These are phyloP conservation scores for Rhipidocladum racemiflorum DNA, from an alignment of 176 grass and related monocot species.

Conservation along the genomic window DNA sequence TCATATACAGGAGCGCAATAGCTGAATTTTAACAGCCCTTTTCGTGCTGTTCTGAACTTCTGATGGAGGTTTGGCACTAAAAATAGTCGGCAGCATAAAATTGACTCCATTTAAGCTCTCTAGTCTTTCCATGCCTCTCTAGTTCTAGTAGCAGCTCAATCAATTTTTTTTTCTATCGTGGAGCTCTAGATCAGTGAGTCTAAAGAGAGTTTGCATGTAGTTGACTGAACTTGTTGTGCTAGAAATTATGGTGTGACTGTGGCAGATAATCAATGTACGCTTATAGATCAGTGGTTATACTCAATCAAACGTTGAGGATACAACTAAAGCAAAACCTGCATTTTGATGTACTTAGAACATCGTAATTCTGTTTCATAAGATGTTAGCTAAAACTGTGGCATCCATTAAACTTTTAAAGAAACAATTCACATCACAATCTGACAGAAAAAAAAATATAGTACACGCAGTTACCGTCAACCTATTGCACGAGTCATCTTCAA, in stretches of 20 bases:
- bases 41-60: neutral
- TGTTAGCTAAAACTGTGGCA: neutral
- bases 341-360: neutral
- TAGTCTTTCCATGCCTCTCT: neutral
- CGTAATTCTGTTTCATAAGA: neutral
- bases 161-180: neutral
- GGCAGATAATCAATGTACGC: neutral
- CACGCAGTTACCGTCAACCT: neutral
- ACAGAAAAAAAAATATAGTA: neutral
- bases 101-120: neutral
- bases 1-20: slow-evolving; percentile 7
- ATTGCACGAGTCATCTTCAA: neutral
- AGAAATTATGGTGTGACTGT: neutral
- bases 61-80: neutral
- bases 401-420: too few relatives aligned
- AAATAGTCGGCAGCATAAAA: neutral
- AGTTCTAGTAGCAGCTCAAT: neutral
- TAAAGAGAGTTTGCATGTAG: neutral
- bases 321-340: neutral
- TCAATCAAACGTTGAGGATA: neutral
- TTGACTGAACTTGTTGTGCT: neutral
- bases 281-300: neutral
- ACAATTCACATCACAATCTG: neutral
- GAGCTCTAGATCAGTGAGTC: neutral
- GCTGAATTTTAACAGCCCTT: neutral